phyloP scores from a whole-genome alignment of 805 yeast genomes.

The Suhomyces pyralidae region DNA sequence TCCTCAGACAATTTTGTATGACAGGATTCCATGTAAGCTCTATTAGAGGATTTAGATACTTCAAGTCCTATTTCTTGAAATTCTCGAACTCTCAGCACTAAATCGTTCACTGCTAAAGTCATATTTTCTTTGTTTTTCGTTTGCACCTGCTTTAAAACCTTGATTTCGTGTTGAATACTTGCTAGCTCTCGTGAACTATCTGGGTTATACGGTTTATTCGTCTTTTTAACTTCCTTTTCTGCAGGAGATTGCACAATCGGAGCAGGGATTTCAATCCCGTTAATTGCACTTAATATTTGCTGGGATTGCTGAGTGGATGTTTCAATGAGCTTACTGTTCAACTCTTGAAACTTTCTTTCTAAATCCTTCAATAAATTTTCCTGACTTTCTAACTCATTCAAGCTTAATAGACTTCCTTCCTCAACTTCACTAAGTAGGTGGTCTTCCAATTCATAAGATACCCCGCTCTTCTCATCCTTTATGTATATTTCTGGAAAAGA shows the following conservation, averaged over 20 bases:
- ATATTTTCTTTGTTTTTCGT: slow-evolving; percentile 40
- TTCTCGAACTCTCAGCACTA: slow-evolving; percentile 46
- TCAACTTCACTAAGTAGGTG: slow-evolving; percentile 53
- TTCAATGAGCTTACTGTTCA: slow-evolving; percentile 17
- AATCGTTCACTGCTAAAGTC: slow-evolving; percentile 39
- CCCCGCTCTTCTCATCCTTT: slow-evolving; percentile 53
- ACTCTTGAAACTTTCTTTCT: slow-evolving; percentile 14
- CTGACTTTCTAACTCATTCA: slow-evolving; percentile 46
- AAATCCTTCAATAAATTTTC: slow-evolving; percentile 17
- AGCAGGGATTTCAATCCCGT: slow-evolving; percentile 19
- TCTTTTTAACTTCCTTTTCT: not conserved
- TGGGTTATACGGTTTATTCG: not conserved
- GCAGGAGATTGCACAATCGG: slow-evolving; percentile 9
- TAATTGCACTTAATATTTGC: slow-evolving; percentile 18
- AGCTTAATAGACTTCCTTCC: slow-evolving; percentile 57
- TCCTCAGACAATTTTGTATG: slow-evolving; percentile 70
- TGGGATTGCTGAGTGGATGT: slow-evolving; percentile 11
- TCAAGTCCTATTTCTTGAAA: slow-evolving; percentile 49
- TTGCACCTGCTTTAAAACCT: slow-evolving; percentile 58
- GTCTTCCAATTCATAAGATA: slow-evolving; percentile 82
- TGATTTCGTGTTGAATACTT: slow-evolving; percentile 56
- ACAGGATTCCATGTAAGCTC: slow-evolving; percentile 72
- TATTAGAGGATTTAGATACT: slow-evolving; percentile 32
- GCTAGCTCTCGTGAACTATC: slow-evolving; percentile 30
- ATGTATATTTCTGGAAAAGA: slow-evolving; percentile 78